phyloP scores from a whole-genome alignment of 495 filamentous ascomycete species.

The Penicillium waksmanii region DNA sequence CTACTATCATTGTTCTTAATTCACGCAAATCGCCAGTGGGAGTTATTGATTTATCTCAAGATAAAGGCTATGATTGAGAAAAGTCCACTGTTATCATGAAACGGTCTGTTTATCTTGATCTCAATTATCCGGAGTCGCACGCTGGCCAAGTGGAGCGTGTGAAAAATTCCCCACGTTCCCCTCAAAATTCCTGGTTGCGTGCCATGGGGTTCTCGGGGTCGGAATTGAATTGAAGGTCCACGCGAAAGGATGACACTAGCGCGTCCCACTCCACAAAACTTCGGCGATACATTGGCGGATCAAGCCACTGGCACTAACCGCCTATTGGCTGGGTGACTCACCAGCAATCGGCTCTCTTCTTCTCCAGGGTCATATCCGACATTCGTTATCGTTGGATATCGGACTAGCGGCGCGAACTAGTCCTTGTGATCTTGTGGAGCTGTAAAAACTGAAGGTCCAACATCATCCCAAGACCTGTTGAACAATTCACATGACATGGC shows the following conservation, averaged over 20 bases:
- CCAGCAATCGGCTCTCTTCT: neutral
- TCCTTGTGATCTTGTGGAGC: neutral
- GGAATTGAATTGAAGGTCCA: slow-evolving; percentile 25
- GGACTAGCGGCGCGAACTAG: neutral
- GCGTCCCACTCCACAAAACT: neutral
- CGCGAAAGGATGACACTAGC: slow-evolving; percentile 16
- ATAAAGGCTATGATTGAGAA: neutral
- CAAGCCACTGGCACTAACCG: neutral
- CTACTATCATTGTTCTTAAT: neutral
- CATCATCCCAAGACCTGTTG: no score
- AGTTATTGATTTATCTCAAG: neutral
- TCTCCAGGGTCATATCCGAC: neutral
- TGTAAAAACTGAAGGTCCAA: neutral
- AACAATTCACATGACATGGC: slow-evolving; percentile 6
- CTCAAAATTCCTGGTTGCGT: neutral
- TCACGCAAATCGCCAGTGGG: neutral
- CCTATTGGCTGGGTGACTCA: slow-evolving; percentile 1
- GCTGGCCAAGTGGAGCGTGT: neutral
- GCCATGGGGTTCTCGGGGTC: neutral
- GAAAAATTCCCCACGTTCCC: slow-evolving; percentile 5
- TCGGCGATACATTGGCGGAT: neutral
- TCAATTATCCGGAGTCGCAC: neutral
- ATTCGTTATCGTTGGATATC: neutral
- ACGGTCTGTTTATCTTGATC: neutral
- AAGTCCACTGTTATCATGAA: neutral